phyloP scores from a whole-genome alignment of 2,329 filamentous ascomycete genomes.

The Diaporthe destruens region DNA sequence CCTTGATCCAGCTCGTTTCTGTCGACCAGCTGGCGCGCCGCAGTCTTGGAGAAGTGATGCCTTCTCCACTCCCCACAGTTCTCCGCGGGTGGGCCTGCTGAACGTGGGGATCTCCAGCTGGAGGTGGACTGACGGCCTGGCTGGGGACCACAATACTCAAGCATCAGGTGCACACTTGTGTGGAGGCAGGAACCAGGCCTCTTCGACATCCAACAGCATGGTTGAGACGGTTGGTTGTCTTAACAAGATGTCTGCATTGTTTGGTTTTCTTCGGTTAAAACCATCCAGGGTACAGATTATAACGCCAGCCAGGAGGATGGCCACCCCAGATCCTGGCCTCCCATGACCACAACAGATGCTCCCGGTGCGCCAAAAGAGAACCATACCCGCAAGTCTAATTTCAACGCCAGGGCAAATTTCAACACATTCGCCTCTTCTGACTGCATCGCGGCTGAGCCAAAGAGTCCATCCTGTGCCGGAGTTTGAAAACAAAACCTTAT shows the following conservation, averaged over 20 bases:
- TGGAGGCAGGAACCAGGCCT: neutral
- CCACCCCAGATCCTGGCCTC: neutral
- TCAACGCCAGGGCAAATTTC: neutral
- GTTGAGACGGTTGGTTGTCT: neutral
- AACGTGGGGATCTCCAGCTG: conserved; percentile 23
- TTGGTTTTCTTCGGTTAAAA: neutral
- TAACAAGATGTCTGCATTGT: conserved; percentile 7
- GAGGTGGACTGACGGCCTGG: conserved; percentile 1
- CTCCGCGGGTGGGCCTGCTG: conserved; percentile 28
- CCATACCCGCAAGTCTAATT: conserved; percentile 6
- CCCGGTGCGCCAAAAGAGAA: conserved; percentile 17
- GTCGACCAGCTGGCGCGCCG: conserved; percentile 3
- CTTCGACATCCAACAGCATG: neutral
- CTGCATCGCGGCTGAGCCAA: neutral
- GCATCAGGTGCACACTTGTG: neutral
- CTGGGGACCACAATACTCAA: neutral
- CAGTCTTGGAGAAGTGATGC: conserved; percentile 21
- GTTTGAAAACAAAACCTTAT: neutral
- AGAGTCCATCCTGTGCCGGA: conserved; percentile 3
- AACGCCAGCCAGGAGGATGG: neutral
- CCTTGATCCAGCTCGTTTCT: neutral
- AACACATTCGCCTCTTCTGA: neutral
- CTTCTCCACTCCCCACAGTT: conserved; percentile 29
- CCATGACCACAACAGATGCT: conserved; percentile 9
- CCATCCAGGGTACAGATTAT: conserved; percentile 2